Evolutionary conservation across 2,329 filamentous ascomycete species (phyloP).

Genomic region (Intubia oerlemansii): DNA sequence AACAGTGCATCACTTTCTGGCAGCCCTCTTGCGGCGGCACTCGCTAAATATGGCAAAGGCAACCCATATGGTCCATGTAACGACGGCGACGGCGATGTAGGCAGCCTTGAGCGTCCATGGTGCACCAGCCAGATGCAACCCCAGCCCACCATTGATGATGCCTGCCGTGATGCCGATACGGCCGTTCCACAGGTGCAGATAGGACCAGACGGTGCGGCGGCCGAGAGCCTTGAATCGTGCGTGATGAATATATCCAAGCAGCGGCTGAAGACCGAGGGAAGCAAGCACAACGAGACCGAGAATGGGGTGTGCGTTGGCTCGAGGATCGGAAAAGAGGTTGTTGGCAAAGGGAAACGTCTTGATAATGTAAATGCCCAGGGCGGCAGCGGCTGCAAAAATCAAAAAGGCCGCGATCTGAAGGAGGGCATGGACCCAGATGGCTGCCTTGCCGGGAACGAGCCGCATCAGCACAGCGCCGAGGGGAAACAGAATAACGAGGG

Average conservation of each 20-base stretch:
- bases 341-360: slow-evolving; percentile 12
- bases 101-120: slow-evolving; percentile 11
- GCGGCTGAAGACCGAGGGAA: slow-evolving; percentile 18
- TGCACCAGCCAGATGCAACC: slow-evolving; percentile 17
- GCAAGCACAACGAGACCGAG: slow-evolving; percentile 22
- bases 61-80: slow-evolving; percentile 19
- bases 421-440: slow-evolving; percentile 17
- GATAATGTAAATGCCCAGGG: slow-evolving; percentile 21
- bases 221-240: slow-evolving; percentile 15
- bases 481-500: slow-evolving; percentile 22
- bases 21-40: no score
- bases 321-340: slow-evolving; percentile 13
- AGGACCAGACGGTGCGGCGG: slow-evolving; percentile 19
- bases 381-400: slow-evolving; percentile 18
- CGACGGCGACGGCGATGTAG: slow-evolving; percentile 17
- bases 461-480: slow-evolving; percentile 21
- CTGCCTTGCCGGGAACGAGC: slow-evolving; percentile 14
- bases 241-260: slow-evolving; percentile 22
- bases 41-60: no score
- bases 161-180: slow-evolving; percentile 18
- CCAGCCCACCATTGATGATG: slow-evolving; percentile 23
- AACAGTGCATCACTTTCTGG: no score
- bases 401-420: slow-evolving; percentile 17
- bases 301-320: slow-evolving; percentile 21
- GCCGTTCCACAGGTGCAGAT: slow-evolving; percentile 22